Base-by-base conservation (phyloP, 2,329 filamentous ascomycete species). In the Nemania abortiva region DNA sequence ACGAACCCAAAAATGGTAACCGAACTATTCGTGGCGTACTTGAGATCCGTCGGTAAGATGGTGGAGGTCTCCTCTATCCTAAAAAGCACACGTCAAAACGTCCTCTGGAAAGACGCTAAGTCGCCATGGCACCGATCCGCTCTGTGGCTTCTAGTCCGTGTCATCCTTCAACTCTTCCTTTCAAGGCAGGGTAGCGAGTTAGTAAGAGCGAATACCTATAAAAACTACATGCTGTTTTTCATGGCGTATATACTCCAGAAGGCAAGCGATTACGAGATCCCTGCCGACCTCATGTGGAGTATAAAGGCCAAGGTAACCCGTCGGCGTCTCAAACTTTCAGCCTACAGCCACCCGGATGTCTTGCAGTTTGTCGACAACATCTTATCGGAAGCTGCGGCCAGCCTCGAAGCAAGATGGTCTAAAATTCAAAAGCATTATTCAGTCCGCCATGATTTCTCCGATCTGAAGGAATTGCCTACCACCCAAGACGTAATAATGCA, bases 61-160 rank as follows among this genome's bases (percentile, higher is more conserved):
- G 60, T 74, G 3, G 54, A 77, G 1, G 74, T 74, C 1, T 22
- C 56, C 0, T 76, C 78, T 2, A 81, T 88, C 24, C 74, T 69
- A 39, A 89, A 89, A 68, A 79, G 83, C 22, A 85, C 83, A 1
- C 82, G 85, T 11, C 86, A 88, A 55, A 85, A 88, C 13, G 81
- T 88, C 0, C 64, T 85, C 5, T 87, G 79, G 79, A 59, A 74
- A 6, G 57, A 65, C 68, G 15, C 68, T 68, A 0, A 50, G 61
- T 0, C 77, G 84, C 53, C 89, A 4, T 76, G 72, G 71, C 73
- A 34, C 27, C 60, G 74, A 22, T 76, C 87, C 13, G 79, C 87
- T 0, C 66, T 85, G 0, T 90, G 87, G 87, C 78, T 90, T 0
- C 77, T 89, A 0, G 63, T 90, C 2, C 84, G 88, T 0, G 86